Evolutionary conservation across 495 filamentous ascomycete species (phyloP).

Genomic region (Aspergillus sclerotioniger): DNA sequence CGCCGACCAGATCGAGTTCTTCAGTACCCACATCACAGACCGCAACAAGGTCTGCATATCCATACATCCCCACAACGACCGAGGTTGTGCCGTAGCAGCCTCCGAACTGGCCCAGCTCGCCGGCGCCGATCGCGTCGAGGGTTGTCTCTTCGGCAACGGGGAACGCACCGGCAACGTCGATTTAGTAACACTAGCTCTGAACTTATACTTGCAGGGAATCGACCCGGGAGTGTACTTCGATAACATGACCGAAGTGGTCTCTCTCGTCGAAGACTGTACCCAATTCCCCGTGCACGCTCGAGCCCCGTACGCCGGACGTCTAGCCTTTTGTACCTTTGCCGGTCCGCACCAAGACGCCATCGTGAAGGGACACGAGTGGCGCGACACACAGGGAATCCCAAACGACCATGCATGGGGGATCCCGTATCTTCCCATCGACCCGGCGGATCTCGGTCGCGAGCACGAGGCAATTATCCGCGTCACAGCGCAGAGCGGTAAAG

Average conservation of each 20-base stretch:
- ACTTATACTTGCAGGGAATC: conserved; percentile 86
- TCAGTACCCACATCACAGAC: conserved; percentile 68
- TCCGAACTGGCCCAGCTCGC: conserved; percentile 87
- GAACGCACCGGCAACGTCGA: conserved; percentile 93
- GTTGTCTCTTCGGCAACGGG: conserved; percentile 85
- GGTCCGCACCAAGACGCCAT: conserved; percentile 91
- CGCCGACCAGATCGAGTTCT: conserved; percentile 89
- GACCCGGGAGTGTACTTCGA: conserved; percentile 79
- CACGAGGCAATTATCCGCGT: conserved; percentile 91
- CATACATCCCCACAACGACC: conserved; percentile 83
- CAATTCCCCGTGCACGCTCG: conserved; percentile 82
- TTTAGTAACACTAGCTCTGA: conserved; percentile 83
- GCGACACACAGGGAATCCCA: conserved; percentile 52
- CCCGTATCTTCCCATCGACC: conserved; percentile 85
- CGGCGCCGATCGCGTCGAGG: conserved; percentile 82
- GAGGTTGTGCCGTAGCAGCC: conserved; percentile 77
- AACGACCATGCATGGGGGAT: conserved; percentile 48
- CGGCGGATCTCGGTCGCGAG: conserved; percentile 78
- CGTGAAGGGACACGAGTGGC: conserved; percentile 77
- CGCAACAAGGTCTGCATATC: conserved; percentile 67
- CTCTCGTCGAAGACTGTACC: conserved; percentile 76
- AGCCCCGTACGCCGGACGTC: conserved; percentile 76
- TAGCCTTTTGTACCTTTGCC: conserved; percentile 81
- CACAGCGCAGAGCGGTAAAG: conserved; percentile 87
- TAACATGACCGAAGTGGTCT: conserved; percentile 70